Evolutionary conservation across 768 basidiomycete species (phyloP).

Genomic region (Gautieria morchelliformis): DNA sequence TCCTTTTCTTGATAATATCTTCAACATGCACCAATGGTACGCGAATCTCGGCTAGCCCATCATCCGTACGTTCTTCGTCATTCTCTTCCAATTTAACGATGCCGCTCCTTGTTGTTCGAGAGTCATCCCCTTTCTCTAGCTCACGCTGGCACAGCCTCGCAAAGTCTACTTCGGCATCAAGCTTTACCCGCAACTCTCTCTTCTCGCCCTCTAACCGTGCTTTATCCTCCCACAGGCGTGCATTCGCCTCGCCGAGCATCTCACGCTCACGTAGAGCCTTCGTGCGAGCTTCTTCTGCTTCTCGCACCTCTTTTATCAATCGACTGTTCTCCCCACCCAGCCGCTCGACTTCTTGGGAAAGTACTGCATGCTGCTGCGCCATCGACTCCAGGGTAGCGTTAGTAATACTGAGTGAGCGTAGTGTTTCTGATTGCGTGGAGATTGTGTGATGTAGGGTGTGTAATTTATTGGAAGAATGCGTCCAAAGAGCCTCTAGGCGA

Average conservation of each 20-base stretch:
- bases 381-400: not conserved
- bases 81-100: constrained; percentile 1
- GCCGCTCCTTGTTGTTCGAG: not conserved
- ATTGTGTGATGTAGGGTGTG: not conserved
- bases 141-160: not conserved
- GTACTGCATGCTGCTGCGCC: not conserved
- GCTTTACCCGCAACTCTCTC: not conserved
- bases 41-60: not conserved
- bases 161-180: not conserved
- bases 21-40: not conserved
- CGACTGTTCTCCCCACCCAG: not conserved
- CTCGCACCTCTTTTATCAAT: not conserved
- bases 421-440: not conserved
- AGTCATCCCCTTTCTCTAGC: not conserved
- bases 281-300: not conserved
- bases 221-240: constrained; percentile 1
- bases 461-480: not conserved
- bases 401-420: not conserved
- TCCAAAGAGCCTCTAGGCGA: not conserved
- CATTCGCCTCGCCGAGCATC: not conserved
- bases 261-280: not conserved
- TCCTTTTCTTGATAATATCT: not conserved
- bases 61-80: not conserved
- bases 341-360: not conserved
- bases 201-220: constrained; percentile 1